These are phyloP conservation scores for Debaryomyces prosopidis DNA, from an alignment of 805 yeast genomes.

Conservation along the genomic window DNA sequence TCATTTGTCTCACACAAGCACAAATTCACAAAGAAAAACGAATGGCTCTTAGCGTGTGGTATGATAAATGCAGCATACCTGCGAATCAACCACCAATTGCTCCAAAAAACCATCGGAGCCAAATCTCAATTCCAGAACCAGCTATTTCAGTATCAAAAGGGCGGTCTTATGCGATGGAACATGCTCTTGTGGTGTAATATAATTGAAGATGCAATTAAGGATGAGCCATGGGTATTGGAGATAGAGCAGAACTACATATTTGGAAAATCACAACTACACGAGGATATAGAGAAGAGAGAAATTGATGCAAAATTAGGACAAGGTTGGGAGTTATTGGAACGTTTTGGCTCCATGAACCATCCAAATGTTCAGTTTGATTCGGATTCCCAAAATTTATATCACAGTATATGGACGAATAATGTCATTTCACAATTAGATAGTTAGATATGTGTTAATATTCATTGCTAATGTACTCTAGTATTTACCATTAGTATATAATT, in stretches of 20 bases:
- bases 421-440: constrained; percentile 2
- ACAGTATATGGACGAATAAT: constrained; percentile 30
- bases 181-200: constrained; percentile 53
- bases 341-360: constrained; percentile 36
- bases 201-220: constrained; percentile 53
- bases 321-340: constrained; percentile 30
- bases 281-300: constrained; percentile 22
- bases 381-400: constrained; percentile 29
- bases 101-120: constrained; percentile 49
- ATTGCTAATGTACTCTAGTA: not conserved
- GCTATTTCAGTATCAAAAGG: constrained; percentile 54
- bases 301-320: constrained; percentile 28
- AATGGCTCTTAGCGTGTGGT: constrained; percentile 73
- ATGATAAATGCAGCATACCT: constrained; percentile 58
- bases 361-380: constrained; percentile 31
- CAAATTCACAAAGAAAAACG: constrained; percentile 53
- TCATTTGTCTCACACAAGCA: constrained; percentile 51
- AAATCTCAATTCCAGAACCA: constrained; percentile 49
- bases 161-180: constrained; percentile 50
- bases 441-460: not conserved
- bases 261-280: constrained; percentile 23
- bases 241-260: constrained; percentile 47
- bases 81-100: constrained; percentile 49
- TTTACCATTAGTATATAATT: too few relatives aligned
- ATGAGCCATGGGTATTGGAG: constrained; percentile 63